Evolutionary conservation across 352 stramenopile species (phyloP).

Genomic region (Plasmopara viticola): DNA sequence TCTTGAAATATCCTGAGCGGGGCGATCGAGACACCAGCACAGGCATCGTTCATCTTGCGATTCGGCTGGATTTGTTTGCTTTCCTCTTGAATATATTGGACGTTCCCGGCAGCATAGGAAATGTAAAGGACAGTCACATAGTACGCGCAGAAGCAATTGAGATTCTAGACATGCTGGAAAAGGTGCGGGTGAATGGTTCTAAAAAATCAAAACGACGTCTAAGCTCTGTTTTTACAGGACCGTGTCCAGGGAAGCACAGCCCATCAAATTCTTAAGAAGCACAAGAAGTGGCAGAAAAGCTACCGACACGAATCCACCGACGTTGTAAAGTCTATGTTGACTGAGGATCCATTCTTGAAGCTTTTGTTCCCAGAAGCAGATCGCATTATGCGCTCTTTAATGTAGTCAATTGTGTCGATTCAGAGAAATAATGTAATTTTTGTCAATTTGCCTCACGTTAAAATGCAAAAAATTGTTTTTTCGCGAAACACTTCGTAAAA

Average conservation of each 20-base stretch:
- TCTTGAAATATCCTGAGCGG: conserved; percentile 64
- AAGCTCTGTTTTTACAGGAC: conserved; percentile 27
- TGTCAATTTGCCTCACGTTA: no score
- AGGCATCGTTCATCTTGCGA: conserved; percentile 71
- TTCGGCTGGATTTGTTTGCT: conserved; percentile 57
- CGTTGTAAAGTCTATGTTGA: conserved; percentile 33
- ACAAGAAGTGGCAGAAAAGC: conserved; percentile 87
- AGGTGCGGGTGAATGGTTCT: conserved; percentile 23
- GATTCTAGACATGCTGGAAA: conserved; percentile 74
- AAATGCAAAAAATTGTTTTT: no score
- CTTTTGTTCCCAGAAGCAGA: conserved; percentile 53
- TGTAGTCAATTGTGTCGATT: conserved; percentile 2
- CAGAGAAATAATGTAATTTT: no score
- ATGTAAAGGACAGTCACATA: conserved; percentile 54
- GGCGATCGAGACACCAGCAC: conserved; percentile 46
- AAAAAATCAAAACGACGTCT: neutral
- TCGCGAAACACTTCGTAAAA: no score
- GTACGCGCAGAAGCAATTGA: conserved; percentile 66
- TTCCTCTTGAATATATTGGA: conserved; percentile 77
- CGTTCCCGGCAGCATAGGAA: conserved; percentile 43
- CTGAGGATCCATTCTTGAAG: conserved; percentile 69
- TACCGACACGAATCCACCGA: conserved; percentile 51
- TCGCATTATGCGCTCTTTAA: conserved; percentile 36
- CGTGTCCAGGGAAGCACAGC: conserved; percentile 58
- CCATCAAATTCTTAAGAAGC: conserved; percentile 79